These are phyloP conservation scores for Trypethelium eluteriae DNA, from an alignment of 495 filamentous ascomycete genomes.

Conservation along the genomic window DNA sequence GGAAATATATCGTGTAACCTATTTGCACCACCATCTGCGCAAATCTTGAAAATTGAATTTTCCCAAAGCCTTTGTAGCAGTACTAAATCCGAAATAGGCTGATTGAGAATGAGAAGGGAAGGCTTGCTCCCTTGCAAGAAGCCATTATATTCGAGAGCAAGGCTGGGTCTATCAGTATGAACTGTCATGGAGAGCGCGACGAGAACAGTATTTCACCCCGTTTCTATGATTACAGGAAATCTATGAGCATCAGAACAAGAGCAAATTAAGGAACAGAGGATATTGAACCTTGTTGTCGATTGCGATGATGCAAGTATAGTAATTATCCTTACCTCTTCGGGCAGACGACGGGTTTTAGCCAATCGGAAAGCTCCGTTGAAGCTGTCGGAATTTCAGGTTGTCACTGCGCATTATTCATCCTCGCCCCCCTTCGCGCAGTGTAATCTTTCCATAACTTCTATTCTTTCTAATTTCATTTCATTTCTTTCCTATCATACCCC, in stretches of 20 bases:
- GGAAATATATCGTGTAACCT: slow-evolving; percentile 53
- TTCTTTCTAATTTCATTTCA: neutral
- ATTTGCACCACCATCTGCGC: slow-evolving; percentile 90
- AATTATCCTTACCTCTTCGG: no score
- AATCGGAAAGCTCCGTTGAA: neutral
- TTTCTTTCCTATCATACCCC: neutral
- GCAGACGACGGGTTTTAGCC: neutral
- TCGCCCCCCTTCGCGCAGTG: neutral
- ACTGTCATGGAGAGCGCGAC: neutral
- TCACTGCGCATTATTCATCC: neutral
- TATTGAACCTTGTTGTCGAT: no score
- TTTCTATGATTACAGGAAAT: neutral
- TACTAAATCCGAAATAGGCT: slow-evolving; percentile 29
- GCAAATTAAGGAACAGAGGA: neutral
- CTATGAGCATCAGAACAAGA: neutral
- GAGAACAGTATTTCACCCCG: neutral
- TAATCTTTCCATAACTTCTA: neutral
- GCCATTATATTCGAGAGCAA: neutral
- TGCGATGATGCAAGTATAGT: no score
- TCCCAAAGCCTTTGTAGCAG: slow-evolving; percentile 30
- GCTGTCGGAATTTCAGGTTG: neutral
- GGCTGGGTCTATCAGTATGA: neutral
- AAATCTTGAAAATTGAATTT: slow-evolving; percentile 42
- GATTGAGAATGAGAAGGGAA: slow-evolving; percentile 36
- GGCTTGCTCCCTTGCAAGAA: neutral